Evolutionary conservation across 202 grass and related monocot species (phyloP), one percentile per base, ranked within the genome.

Genomic region (Cymbopogon flexuosus): DNA sequence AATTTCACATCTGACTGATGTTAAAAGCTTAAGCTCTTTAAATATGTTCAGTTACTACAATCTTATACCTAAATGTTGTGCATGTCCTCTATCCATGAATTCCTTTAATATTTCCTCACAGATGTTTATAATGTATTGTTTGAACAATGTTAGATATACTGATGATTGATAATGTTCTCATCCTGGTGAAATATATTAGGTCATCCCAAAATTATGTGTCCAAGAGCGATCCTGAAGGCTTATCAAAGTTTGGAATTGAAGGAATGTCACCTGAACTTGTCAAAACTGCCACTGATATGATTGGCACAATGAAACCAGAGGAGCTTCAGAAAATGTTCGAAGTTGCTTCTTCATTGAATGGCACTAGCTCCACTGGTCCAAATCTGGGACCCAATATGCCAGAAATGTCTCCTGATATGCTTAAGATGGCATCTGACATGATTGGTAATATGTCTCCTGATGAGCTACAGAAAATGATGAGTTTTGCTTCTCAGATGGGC

Each of bases 301-400:
- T 99, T 33, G 68, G 87, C 81, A 87, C 87, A 30, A 99, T 99
- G 96, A 91, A 89, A 68, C 92, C 96, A 21, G 96, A 99, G 58
- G 96, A 99, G 74, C 88, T 96, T 73, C 90, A 96, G 83, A 93
- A 91, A 85, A 93, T 96, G 90, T 91, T 95, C 46, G 84, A 96
- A 81, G 86, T 79, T 30, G 92, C 92, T 87, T 93, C 92, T 79
- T 95, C 92, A 37, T 80, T 94, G 68, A 89, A 89, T 70, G 90
- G 72, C 75, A 86, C 81, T 46, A 86, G 56, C 31, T 68, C 96
- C 0, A 23, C 33, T 84, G 75, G 70, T 89, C 73, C 86, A 73
- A 91, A 85, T 83, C 52, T 91, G 60, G 87, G 90, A 74, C 10
- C 79, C 60, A 88, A 93, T 84, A 86, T 96, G 84, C 92, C 92